These are phyloP conservation scores for Plasmodium yoelii DNA, from an alignment of 169 alveolate species.

Conservation along the genomic window DNA sequence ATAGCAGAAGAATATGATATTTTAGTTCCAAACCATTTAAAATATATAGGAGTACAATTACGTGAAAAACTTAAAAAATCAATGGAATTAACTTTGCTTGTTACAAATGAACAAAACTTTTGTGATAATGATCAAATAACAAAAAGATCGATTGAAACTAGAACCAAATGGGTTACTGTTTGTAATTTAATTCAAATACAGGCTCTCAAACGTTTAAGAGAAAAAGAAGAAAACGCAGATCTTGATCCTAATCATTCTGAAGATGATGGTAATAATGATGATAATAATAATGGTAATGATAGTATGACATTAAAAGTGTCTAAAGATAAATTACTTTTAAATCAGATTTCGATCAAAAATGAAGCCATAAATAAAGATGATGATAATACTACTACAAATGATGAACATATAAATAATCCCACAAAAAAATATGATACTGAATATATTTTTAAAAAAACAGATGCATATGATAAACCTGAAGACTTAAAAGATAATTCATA, in stretches of 20 bases:
- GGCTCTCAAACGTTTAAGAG: conserved; percentile 75
- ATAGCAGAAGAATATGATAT: conserved; percentile 83
- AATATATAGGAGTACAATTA: conserved; percentile 71
- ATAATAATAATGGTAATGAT: no score
- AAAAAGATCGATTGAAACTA: conserved; percentile 75
- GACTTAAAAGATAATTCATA: neutral
- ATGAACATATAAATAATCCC: no score
- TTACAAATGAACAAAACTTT: conserved; percentile 80
- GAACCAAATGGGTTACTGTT: conserved; percentile 79
- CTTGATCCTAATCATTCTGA: neutral
- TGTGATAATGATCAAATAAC: conserved; percentile 82
- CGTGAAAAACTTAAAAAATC: conserved; percentile 69
- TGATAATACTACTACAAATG: neutral
- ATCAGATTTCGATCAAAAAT: neutral
- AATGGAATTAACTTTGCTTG: conserved; percentile 75
- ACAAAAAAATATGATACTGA: neutral
- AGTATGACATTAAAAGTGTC: neutral
- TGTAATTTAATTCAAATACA: conserved; percentile 80
- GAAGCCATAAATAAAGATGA: neutral
- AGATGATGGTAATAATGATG: no score
- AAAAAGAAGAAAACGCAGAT: neutral
- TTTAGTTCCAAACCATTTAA: conserved; percentile 70
- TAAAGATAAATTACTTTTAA: neutral
- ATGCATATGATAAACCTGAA: neutral
- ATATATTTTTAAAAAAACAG: neutral